A percentile compares a stretch with the other conserved stretches of the same genome.
Evolutionary conservation across 2,329 filamentous ascomycete genomes (phyloP).

Genomic region (Tolypocladium sp.): DNA sequence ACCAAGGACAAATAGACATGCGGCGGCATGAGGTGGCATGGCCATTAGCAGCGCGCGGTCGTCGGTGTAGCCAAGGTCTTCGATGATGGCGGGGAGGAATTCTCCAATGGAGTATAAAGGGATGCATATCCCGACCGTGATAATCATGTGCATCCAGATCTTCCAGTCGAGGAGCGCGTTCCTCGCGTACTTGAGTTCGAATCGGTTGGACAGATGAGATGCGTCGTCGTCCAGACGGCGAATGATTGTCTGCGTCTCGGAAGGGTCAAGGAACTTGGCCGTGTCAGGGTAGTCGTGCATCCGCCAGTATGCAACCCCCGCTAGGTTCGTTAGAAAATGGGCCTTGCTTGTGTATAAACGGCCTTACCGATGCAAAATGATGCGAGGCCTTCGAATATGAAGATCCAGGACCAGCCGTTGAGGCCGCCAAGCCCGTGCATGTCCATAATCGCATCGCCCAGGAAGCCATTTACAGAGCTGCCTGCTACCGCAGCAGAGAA

Average conservation of each 20-base stretch:
- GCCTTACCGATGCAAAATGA: conserved; percentile 31
- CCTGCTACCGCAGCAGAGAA: conserved; percentile 47
- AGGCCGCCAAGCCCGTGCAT: conserved; percentile 43
- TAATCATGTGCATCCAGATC: conserved; percentile 45
- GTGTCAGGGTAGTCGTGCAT: conserved; percentile 51
- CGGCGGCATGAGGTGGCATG: conserved; percentile 27
- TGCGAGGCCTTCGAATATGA: conserved; percentile 55
- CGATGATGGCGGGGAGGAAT: conserved; percentile 27
- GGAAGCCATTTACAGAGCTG: conserved; percentile 52
- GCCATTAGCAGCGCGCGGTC: conserved; percentile 27
- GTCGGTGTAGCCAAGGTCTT: conserved; percentile 25
- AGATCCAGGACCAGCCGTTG: conserved; percentile 70
- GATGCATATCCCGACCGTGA: conserved; percentile 49
- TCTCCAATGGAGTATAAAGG: conserved; percentile 28
- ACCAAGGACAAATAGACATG: conserved; percentile 24
- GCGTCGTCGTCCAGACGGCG: conserved; percentile 32
- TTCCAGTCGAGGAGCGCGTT: conserved; percentile 52
- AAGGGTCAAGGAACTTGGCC: conserved; percentile 36
- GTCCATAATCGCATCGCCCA: conserved; percentile 50
- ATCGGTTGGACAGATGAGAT: conserved; percentile 43
- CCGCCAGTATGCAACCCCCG: conserved; percentile 35
- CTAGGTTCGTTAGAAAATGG: conserved; percentile 20
- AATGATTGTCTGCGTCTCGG: conserved; percentile 33
- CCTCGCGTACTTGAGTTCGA: conserved; percentile 44
- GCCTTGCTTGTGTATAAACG: background rate